Percentiles rank a stretch among this genome's conserved stretches.
These are phyloP conservation scores for Amanita fuliginea DNA, from an alignment of 768 basidiomycete species.

Conservation along the genomic window DNA sequence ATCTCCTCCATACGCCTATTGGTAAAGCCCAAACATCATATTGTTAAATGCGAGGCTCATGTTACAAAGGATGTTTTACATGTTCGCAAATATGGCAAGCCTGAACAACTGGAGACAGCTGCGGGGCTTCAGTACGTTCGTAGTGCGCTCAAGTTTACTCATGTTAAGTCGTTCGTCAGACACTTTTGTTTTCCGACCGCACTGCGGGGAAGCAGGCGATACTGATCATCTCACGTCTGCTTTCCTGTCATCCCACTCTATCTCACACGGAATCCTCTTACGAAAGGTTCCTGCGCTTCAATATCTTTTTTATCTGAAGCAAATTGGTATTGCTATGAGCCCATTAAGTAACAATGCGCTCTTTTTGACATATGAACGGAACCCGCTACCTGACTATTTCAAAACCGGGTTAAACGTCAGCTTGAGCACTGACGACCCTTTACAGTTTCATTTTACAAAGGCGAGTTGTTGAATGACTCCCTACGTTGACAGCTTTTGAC, in stretches of 20 bases:
- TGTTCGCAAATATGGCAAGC: conserved; percentile 94
- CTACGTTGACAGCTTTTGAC: not conserved
- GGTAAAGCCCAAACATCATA: conserved; percentile 31
- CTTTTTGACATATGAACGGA: conserved; percentile 93
- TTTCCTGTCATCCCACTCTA: conserved; percentile 93
- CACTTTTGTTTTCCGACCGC: conserved; percentile 94
- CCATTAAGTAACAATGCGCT: conserved; percentile 96
- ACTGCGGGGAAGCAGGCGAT: conserved; percentile 97
- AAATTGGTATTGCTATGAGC: conserved; percentile 98
- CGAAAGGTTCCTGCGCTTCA: conserved; percentile 96
- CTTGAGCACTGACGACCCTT: conserved; percentile 89
- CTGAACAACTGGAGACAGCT: conserved; percentile 85
- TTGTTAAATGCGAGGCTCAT: not conserved
- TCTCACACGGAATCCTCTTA: conserved; percentile 97
- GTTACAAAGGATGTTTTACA: conserved; percentile 78
- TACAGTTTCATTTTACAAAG: conserved; percentile 99
- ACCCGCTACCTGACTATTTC: conserved; percentile 96
- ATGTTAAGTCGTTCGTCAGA: conserved; percentile 32
- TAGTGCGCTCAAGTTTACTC: not conserved
- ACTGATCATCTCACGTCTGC: conserved; percentile 95
- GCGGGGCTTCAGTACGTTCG: conserved; percentile 79
- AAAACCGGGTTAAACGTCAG: conserved; percentile 92
- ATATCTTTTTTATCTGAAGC: conserved; percentile 96
- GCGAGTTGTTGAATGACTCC: conserved; percentile 24
- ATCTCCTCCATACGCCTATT: conserved; percentile 93